phyloP scores from a whole-genome alignment of 495 filamentous ascomycete genomes.

The Penicillium nucicola region DNA sequence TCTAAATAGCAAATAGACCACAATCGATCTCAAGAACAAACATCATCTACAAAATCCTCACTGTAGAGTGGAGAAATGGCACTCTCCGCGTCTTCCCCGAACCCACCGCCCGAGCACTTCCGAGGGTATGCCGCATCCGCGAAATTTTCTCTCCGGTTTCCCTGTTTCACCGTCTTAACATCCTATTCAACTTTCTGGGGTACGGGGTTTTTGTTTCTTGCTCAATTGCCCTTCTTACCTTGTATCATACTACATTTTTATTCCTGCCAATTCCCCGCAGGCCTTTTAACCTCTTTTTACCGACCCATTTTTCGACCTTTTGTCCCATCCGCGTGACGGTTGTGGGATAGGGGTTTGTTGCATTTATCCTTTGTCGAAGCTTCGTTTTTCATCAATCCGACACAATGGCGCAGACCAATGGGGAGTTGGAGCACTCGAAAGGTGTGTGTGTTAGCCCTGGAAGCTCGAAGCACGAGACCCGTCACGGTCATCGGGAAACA shows the following conservation, averaged over 20 bases:
- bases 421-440: slow-evolving; percentile 42
- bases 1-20: not conserved
- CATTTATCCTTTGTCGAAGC: slow-evolving; percentile 13
- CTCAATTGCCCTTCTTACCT: slow-evolving; percentile 42
- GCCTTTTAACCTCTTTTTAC: slow-evolving; percentile 13
- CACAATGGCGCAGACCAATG: slow-evolving; percentile 44
- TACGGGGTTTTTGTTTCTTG: slow-evolving; percentile 35
- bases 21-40: not conserved
- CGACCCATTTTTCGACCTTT: slow-evolving; percentile 15
- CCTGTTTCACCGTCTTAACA: slow-evolving; percentile 19
- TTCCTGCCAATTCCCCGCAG: slow-evolving; percentile 19
- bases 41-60: not conserved
- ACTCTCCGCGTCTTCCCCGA: slow-evolving; percentile 27
- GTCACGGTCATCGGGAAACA: slow-evolving; percentile 10
- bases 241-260: slow-evolving; percentile 33
- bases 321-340: slow-evolving; percentile 11
- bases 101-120: slow-evolving; percentile 44
- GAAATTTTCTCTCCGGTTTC: slow-evolving; percentile 44
- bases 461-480: not conserved
- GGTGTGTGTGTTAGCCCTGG: slow-evolving; percentile 28
- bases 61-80: slow-evolving; percentile 14
- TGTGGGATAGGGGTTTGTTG: slow-evolving; percentile 15
- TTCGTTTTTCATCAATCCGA: slow-evolving; percentile 19
- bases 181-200: slow-evolving; percentile 31
- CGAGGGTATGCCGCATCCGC: slow-evolving; percentile 43